A percentile compares a stretch with the other conserved stretches of the same genome.
Conservation (phyloP, 306 rosid species). For the Fragaria nilgerrensis region DNA sequence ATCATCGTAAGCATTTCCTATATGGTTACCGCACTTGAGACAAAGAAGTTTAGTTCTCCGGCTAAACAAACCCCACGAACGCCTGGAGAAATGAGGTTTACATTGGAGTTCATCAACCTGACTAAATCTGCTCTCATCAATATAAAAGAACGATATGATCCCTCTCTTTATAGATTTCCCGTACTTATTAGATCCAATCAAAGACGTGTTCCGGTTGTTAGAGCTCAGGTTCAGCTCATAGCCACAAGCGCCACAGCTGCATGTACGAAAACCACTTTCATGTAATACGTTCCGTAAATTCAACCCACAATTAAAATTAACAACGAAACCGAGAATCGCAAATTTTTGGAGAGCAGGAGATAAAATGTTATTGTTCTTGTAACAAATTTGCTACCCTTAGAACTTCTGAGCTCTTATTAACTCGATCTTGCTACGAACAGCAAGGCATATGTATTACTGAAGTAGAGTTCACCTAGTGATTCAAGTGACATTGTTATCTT, state of each 20-base stretch:
- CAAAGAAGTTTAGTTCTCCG: constrained; percentile 77
- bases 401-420: neutral
- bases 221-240: constrained; percentile 83
- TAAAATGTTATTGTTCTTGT: neutral
- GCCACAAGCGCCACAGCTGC: constrained; percentile 88
- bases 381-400: neutral
- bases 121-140: constrained; percentile 79
- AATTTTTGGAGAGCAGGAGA: neutral
- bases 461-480: neutral
- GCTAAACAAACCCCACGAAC: constrained; percentile 71
- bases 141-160: constrained; percentile 65
- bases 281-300: neutral
- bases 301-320: neutral
- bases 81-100: constrained; percentile 64
- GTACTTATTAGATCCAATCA: constrained; percentile 75
- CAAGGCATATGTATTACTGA: neutral
- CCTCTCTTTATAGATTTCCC: constrained; percentile 86
- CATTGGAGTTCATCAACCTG: constrained; percentile 72
- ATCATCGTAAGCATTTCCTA: constrained; percentile 58
- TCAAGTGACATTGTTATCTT: neutral
- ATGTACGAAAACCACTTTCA: constrained; percentile 18
- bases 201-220: constrained; percentile 58
- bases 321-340: neutral
- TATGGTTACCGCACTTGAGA: constrained; percentile 73
- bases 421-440: neutral